Base-by-base conservation (phyloP, 192 early-diverging fungal genomes). In the Dissophora globulifera region DNA sequence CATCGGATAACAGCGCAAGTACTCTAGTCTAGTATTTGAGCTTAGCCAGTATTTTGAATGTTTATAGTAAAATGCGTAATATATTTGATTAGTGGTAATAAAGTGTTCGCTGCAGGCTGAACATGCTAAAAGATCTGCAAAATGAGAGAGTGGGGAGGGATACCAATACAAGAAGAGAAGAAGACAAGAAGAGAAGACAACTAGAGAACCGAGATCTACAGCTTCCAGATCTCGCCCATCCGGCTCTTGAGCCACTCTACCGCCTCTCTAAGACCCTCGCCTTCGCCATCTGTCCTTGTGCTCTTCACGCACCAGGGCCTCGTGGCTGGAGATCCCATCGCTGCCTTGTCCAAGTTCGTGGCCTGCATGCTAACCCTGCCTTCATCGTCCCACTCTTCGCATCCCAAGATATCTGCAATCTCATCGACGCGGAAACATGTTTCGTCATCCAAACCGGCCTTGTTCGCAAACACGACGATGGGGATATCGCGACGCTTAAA, bases 171-270 rank as follows among this genome's bases (percentile, higher is more conserved):
- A 49, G 38, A 52, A 25, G 19, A 63, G 47, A 32, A 40, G 27
- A 58, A 5, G 31, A 3, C n/a, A 47, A 29, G 20, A 8, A 8
- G 48, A 15, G 16, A 58, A 23, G 43, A 41, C 12, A 26, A 47
- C 22, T 38, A 13, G 35, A 9, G 13, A 38, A 38, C 35, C 35
- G 13, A 38, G 13, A 38, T 47, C 27, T 46, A 57, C 23, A 17
- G 27, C 32, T 60, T 75, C 71, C 71, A 75, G n/a, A 75, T 62
- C 35, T 75, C 71, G 19, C 71, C 71, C 71, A 75, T 75, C 20
- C 71, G 71, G 27, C 71, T 75, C 71, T 75, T 75, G 31, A 75
- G 57, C 71, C 71, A 75, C 25, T 75, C 71, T 0, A 75, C 62
- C 0, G 71, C 58, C 35, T 75, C 71, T n/a, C 62, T 46, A 23